A percentile compares a stretch with the other conserved stretches of the same genome.
Evolutionary conservation across 768 basidiomycete genomes (phyloP).

Genomic region (Boletellus ananiceps): DNA sequence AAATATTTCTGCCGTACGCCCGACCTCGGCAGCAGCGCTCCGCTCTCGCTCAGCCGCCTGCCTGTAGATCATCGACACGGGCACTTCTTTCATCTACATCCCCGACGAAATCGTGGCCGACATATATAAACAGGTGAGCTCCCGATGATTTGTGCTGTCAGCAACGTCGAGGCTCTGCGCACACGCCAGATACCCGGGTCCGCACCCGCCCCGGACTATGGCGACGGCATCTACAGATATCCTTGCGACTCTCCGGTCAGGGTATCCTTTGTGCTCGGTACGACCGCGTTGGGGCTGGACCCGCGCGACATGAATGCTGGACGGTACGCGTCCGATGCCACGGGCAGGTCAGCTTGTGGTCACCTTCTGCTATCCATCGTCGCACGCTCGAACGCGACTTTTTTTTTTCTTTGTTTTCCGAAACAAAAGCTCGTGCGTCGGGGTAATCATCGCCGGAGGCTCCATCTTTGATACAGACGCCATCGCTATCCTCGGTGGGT

Average conservation of each 20-base stretch:
- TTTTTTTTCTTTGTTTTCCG: not conserved
- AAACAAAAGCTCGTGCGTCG: slow-evolving; percentile 40
- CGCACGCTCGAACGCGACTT: no score
- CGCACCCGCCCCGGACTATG: slow-evolving; percentile 37
- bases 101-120: slow-evolving; percentile 38
- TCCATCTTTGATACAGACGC: not conserved
- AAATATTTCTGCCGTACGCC: slow-evolving; percentile 15
- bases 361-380: no score
- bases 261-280: slow-evolving; percentile 44
- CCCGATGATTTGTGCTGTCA: not conserved
- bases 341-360: slow-evolving; percentile 13
- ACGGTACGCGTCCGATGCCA: slow-evolving; percentile 24
- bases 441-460: slow-evolving; percentile 45
- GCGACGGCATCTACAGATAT: slow-evolving; percentile 49
- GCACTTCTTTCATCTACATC: slow-evolving; percentile 62
- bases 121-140: slow-evolving; percentile 44
- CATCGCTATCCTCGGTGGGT: slow-evolving; percentile 20
- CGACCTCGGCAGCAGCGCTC: slow-evolving; percentile 1
- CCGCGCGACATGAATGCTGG: slow-evolving; percentile 56
- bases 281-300: slow-evolving; percentile 38
- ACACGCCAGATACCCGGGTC: slow-evolving; percentile 47
- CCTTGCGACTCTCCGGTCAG: slow-evolving; percentile 41
- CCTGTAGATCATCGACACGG: slow-evolving; percentile 59
- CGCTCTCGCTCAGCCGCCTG: not conserved
- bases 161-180: not conserved